Percentiles rank a stretch among this genome's conserved stretches.
These are phyloP conservation scores for Cercospora janseana DNA, from an alignment of 2,329 filamentous ascomycete genomes.

Conservation along the genomic window DNA sequence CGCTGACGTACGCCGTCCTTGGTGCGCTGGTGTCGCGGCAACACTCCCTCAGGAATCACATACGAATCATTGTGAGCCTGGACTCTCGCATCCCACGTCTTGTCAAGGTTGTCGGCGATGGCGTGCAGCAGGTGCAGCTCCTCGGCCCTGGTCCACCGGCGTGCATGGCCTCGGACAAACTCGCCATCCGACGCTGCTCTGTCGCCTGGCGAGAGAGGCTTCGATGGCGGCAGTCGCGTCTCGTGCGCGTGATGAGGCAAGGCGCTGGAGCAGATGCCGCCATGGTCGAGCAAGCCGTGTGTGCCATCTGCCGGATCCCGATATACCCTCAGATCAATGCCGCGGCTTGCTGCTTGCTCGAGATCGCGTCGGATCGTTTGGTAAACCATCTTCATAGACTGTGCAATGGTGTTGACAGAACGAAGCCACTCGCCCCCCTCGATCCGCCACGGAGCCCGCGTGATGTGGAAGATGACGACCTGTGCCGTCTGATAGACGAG, in stretches of 20 bases:
- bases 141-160: not conserved
- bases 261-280: no score
- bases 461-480: slow-evolving; percentile 1
- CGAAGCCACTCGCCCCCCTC: not conserved
- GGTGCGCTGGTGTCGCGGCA: not conserved
- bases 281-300: not conserved
- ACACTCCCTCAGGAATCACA: not conserved
- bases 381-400: not conserved
- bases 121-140: slow-evolving; percentile 3
- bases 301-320: slow-evolving; percentile 1
- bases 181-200: not conserved
- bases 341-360: not conserved
- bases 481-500: slow-evolving; percentile 2
- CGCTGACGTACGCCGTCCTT: slow-evolving; percentile 8
- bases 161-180: not conserved
- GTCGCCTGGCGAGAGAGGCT: not conserved
- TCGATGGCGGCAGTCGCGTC: not conserved
- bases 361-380: not conserved
- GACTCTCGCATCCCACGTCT: not conserved
- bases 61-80: not conserved
- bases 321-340: slow-evolving; percentile 3
- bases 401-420: slow-evolving; percentile 6
- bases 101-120: slow-evolving; percentile 1
- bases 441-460: slow-evolving; percentile 12
- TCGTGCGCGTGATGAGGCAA: no score